Conservation (phyloP, 305 asterid genomes). For the Salvia sclarea region DNA sequence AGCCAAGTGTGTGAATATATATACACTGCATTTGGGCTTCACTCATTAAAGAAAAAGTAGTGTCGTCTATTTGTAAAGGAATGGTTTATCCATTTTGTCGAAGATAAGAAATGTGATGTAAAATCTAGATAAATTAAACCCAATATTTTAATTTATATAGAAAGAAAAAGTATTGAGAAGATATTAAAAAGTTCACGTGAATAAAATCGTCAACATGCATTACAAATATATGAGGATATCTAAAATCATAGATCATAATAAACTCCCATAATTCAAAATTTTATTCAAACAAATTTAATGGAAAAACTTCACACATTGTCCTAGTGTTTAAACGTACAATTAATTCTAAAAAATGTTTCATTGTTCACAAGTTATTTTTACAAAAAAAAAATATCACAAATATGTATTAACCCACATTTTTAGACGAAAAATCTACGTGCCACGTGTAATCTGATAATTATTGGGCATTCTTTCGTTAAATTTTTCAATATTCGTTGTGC, state of each 20-base stretch:
- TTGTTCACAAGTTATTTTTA: no score
- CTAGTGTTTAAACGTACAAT: no score
- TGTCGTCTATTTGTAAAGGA: conserved; percentile 7
- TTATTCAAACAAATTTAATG: no score
- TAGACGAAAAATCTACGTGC: no score
- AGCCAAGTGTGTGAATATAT: background rate
- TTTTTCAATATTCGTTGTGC: background rate
- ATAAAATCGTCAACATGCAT: background rate
- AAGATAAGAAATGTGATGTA: conserved; percentile 4
- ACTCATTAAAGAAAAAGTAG: background rate
- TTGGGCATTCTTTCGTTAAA: background rate
- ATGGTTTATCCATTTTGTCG: background rate
- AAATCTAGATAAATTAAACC: conserved; percentile 17
- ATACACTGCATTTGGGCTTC: background rate
- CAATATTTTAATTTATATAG: background rate
- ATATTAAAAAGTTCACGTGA: background rate
- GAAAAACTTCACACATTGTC: no score
- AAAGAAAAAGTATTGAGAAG: no score
- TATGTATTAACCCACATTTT: no score
- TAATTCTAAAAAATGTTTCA: no score
- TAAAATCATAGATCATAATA: background rate
- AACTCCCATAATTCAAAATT: background rate
- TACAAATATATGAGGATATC: no score
- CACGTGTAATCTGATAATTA: no score
- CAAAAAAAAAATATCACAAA: no score